Evolutionary conservation across 179 eudicot species (phyloP).

Genomic region (Patellifolia procumbens): DNA sequence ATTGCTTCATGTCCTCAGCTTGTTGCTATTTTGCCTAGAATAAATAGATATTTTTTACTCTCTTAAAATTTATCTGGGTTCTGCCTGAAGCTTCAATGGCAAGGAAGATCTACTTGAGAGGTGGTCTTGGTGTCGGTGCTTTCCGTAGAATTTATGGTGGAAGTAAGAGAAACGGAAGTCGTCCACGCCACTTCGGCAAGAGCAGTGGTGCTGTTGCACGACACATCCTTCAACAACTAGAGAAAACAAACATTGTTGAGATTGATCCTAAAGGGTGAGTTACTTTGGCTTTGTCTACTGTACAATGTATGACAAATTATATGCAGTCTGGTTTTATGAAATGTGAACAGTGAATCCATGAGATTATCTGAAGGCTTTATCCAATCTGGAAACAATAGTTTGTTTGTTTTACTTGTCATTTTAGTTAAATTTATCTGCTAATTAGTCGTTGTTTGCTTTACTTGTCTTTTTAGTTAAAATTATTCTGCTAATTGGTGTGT

Average conservation of each 20-base stretch:
- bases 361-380: too few relatives aligned
- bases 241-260: slow-evolving; percentile 58
- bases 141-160: slow-evolving; percentile 82
- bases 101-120: slow-evolving; percentile 77
- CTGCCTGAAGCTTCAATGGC: slow-evolving; percentile 69
- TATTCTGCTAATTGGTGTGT: neutral
- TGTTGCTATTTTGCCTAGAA: too few relatives aligned
- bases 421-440: too few relatives aligned
- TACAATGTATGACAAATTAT: too few relatives aligned
- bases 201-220: slow-evolving; percentile 81
- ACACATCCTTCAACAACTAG: slow-evolving; percentile 72
- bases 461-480: neutral
- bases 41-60: neutral
- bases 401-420: too few relatives aligned
- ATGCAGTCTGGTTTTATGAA: neutral
- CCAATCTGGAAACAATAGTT: too few relatives aligned
- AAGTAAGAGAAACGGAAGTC: slow-evolving; percentile 77
- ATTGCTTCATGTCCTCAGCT: neutral
- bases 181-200: slow-evolving; percentile 78
- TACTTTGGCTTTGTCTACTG: neutral
- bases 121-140: slow-evolving; percentile 82
- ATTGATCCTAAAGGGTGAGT: slow-evolving; percentile 76
- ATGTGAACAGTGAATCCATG: too few relatives aligned
- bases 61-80: neutral
- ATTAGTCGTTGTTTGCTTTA: too few relatives aligned